Evolutionary conservation across 2,329 filamentous ascomycete species (phyloP), one percentile per base, ranked within the genome.

Genomic region (Sclerotiophoma versabilis): DNA sequence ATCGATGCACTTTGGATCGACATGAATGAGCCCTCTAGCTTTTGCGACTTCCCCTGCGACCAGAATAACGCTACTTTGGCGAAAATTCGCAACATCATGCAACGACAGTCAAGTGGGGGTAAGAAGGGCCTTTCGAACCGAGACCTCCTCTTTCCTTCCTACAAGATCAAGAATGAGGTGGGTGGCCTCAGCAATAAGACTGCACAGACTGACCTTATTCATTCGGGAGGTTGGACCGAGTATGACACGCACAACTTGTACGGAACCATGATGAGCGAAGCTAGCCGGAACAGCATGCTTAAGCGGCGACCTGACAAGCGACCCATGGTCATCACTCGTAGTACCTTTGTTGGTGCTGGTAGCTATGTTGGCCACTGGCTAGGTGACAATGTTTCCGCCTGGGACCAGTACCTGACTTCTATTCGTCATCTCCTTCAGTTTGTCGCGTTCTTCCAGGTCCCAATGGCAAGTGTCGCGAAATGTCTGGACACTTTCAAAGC

Each of bases 201-300:
- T 0, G 82, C 90, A 34, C 79, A 86, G 60, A 90, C 88, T 0
- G 83, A 90, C 65, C 72, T 91, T 11, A 80, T 87, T 8, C 88
- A 91, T 68, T 80, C 85, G 37, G 86, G 87, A 52, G 88, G 88
- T 1, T 76, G 87, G 47, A 79, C 81, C 14, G 85, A 90, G 73
- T 91, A 90, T 64, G 90, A 92, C 62, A 88, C 85, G 0, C 90
- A 92, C 68, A 92, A 92, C 61, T 73, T 92, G 7, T 92, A 90
- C 69, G 90, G 90, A 1, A 83, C 84, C 57, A 81, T 91, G 87
- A 92, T 92, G 89, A 88, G 86, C 10, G 76, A 80, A 17, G 76
- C 84, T 8, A 89, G 87, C 1, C 81, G 84, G 42, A 74, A 81
- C n/a, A 87, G 89, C 5, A 89, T 93, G 88, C 74, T 85, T 9